A percentile compares a stretch with the other conserved stretches of the same genome.
These are phyloP conservation scores for Fraxinus ornus DNA, from an alignment of 305 asterid species.

Conservation along the genomic window DNA sequence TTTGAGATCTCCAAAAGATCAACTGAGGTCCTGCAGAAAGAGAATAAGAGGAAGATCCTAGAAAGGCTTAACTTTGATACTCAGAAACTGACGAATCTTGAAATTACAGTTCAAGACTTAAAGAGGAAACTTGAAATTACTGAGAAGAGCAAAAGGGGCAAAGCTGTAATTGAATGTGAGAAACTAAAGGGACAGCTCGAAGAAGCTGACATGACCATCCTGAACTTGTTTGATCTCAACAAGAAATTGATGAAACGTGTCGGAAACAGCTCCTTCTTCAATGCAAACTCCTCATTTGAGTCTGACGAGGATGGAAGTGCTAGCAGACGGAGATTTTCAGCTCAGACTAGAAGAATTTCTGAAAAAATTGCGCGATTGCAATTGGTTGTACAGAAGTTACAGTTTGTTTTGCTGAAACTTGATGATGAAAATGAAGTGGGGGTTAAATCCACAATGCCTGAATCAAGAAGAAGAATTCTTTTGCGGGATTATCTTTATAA, in stretches of 20 bases:
- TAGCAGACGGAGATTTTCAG: constrained; percentile 61
- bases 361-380: constrained; percentile 87
- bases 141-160: constrained; percentile 72
- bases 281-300: constrained; percentile 56
- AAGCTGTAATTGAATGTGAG: constrained; percentile 75
- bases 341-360: constrained; percentile 70
- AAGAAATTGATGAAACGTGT: constrained; percentile 60
- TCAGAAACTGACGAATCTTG: constrained; percentile 82
- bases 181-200: constrained; percentile 71
- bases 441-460: constrained; percentile 36
- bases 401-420: constrained; percentile 68
- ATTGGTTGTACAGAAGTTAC: constrained; percentile 85
- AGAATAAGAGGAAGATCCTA: constrained; percentile 63
- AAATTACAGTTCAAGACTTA: constrained; percentile 76
- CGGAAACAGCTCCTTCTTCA: constrained; percentile 49
- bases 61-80: constrained; percentile 87
- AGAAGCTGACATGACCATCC: constrained; percentile 66
- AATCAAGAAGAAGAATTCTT: constrained; percentile 59
- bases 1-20: constrained; percentile 58
- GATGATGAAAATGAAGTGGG: constrained; percentile 47
- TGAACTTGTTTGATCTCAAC: constrained; percentile 71
- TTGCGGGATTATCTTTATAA: constrained; percentile 75
- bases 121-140: constrained; percentile 70
- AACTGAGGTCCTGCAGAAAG: constrained; percentile 54
- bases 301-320: constrained; percentile 59